phyloP scores from a whole-genome alignment of 2,329 filamentous ascomycete species.

The Colletotrichum sojae region DNA sequence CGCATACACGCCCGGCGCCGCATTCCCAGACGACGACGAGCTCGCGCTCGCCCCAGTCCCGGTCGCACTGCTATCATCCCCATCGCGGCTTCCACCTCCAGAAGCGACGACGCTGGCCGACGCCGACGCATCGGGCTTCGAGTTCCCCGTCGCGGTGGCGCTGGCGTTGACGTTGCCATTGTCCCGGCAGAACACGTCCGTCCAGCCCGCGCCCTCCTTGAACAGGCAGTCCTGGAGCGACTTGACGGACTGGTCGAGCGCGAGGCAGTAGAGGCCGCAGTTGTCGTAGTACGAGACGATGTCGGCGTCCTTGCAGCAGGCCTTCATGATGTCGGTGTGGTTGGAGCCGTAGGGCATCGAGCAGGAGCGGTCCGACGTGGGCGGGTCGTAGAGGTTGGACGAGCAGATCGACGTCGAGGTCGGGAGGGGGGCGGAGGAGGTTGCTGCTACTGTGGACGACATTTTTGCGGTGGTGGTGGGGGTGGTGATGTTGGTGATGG shows the following conservation, averaged over 20 bases:
- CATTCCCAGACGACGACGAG: conserved; percentile 4
- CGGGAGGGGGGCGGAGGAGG: conserved; percentile 15
- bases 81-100: conserved; percentile 31
- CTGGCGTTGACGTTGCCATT: conserved; percentile 51
- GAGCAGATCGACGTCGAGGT: conserved; percentile 21
- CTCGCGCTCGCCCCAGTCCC: conserved; percentile 25
- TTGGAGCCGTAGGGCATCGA: conserved; percentile 57
- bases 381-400: conserved; percentile 56
- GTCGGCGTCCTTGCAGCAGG: conserved; percentile 61
- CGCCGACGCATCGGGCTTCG: conserved; percentile 49
- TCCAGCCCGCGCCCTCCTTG: conserved; percentile 52
- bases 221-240: conserved; percentile 55
- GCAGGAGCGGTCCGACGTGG: conserved; percentile 60
- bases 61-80: conserved; percentile 26
- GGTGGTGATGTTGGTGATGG: not conserved
- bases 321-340: conserved; percentile 57
- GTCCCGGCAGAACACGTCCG: conserved; percentile 60
- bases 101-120: conserved; percentile 49
- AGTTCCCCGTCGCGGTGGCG: conserved; percentile 53
- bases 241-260: conserved; percentile 48
- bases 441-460: conserved; percentile 24
- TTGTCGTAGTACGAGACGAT: conserved; percentile 61
- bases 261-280: conserved; percentile 66
- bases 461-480: not conserved
- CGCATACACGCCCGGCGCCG: not conserved